Evolutionary conservation across 495 filamentous ascomycete species (phyloP), one percentile per base, ranked within the genome.

Genomic region (Penicillium canescens): DNA sequence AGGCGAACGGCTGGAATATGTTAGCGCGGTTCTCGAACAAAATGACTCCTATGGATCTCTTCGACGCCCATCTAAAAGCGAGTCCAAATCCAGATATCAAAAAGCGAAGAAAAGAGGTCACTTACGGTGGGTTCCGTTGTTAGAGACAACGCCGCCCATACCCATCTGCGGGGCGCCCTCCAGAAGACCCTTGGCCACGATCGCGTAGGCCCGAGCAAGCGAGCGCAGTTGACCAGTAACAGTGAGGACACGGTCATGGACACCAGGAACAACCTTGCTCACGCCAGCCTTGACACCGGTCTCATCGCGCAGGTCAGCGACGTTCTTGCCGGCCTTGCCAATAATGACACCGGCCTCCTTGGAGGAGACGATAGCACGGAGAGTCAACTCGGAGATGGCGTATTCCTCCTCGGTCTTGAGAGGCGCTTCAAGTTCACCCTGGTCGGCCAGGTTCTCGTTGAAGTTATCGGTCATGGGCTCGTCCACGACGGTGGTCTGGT

Each of bases 301-400:
- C 72, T 96, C 92, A 54, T 98, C 93, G 64, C 94, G 90, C 54
- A 98, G 78, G 67, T 98, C 92, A 21, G 94, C 94, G 37, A 98
- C 94, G 65, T 98, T 98, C 80, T 98, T 96, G 53, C 94, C 94
- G 37, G 88, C 91, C 75, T 98, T 98, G 64, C 94, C 94, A 66
- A 98, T 98, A 70, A 98, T 97, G 51, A 98, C 90, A 60, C 94
- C 94, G 48, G 94, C 94, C 73, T 98, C 94, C 75, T 97, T 97
- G 61, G 95, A 95, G 13, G 93, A 95, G 61, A 98, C 95, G 66
- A 98, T 98, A 50, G 94, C 95, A 63, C 94, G 89, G 39, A 98
- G 83, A 49, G 94, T 98, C 61, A 98, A 78, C 70, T 91, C 87
- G 14, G 91, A 81, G 70, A 90, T 83, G 13, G 90, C 91, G 68